Conservation (phyloP, 352 stramenopile species). For the Phytopythium boreale region DNA sequence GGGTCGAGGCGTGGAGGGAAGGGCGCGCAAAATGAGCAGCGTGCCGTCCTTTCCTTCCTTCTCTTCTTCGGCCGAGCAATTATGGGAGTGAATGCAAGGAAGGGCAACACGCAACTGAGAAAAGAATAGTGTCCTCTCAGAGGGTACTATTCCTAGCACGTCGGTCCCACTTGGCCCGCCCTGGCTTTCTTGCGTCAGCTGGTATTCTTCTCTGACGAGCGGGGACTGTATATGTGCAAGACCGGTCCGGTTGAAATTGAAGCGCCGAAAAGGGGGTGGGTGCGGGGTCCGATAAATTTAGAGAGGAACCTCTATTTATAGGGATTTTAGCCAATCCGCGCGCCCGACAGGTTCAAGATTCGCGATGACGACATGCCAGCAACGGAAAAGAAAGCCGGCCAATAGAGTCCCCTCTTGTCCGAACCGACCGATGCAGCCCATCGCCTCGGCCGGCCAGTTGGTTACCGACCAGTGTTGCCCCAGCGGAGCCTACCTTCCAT, state of each 20-base stretch:
- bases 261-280: no score
- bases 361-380: constrained; percentile 3
- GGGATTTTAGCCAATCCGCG: constrained; percentile 2
- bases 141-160: neutral
- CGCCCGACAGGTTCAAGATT: neutral
- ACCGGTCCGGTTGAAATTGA: no score
- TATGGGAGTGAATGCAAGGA: constrained; percentile 1
- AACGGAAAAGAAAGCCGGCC: neutral
- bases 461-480: neutral
- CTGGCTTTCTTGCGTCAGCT: neutral
- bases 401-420: constrained; percentile 1
- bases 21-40: neutral
- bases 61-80: neutral
- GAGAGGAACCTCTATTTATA: neutral
- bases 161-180: neutral
- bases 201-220: neutral
- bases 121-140: neutral
- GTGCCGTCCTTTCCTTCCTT: neutral
- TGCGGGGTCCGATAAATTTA: constrained; percentile 2
- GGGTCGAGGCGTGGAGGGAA: neutral
- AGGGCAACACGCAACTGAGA: constrained; percentile 1
- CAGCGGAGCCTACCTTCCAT: neutral
- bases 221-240: neutral
- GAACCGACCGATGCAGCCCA: neutral
- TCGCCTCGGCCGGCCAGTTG: neutral